Evolutionary conservation across 2,329 filamentous ascomycete species (phyloP), one percentile per base, ranked within the genome.

Genomic region (Raffaelea arxii): DNA sequence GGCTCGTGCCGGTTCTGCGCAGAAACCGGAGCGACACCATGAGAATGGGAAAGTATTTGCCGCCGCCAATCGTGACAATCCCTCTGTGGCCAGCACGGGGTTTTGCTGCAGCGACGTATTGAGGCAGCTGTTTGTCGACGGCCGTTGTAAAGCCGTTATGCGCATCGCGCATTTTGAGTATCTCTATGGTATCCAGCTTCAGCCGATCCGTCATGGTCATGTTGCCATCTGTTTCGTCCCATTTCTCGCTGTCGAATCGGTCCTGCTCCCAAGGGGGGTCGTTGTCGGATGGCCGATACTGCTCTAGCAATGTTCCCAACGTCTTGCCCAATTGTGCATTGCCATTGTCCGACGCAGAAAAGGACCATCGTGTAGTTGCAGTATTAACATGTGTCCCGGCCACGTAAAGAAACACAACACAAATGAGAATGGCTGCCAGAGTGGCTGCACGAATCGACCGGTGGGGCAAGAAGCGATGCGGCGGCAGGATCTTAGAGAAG

Each of bases 1-100:
- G 57, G 3, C 55, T 64, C 30, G 70, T 74, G 27, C 72, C 73
- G 2, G 66, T 64, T 25, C 67, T 66, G 10, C 74, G 69, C 21
- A 76, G 61, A 64, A 76, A 72, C 11, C 71, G 66, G 21, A 77
- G 58, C 3, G 71, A 69, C 7, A 69, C 66, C 16, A 77, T 53
- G 43, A 72, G 66, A 5, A 72, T 64, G 0, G 71, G 69, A 43
- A 76, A 64, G 54, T 74, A 72, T n/a, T 62, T 59, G 2, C 64
- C 62, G 11, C 71, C 69, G 3, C 70, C 71, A 2, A 70, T 70
- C 11, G 70, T 71, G 25, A 77, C 72, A 27, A 77, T 61, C 2
- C 74, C 74, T 3, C 64, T n/a, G n/a, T n/a, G n/a, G n/a, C n/a
- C n/a, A n/a, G n/a, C n/a, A n/a, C n/a, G n/a, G n/a, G n/a, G n/a